Base-by-base conservation (phyloP, 768 basidiomycete genomes). In the Exsudoporus frostii region DNA sequence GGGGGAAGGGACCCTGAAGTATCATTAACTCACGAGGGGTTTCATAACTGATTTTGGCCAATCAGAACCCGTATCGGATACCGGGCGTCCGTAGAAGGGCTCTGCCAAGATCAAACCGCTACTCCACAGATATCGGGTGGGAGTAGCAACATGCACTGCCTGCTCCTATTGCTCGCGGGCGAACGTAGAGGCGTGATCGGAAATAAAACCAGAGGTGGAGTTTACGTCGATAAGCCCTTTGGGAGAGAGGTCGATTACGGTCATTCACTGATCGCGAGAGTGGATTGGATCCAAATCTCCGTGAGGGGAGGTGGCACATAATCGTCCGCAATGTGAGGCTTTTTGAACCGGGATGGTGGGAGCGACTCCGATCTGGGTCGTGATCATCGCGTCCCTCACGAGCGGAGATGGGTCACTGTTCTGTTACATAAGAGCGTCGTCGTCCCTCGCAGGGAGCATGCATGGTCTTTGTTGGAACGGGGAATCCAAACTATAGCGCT, bases 201-300 rank as follows among this genome's bases (percentile, higher is more conserved):
- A 50, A 53, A 53, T 45, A 36, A 44, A 41, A n/a, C n/a, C 15
- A 33, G 37, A 47, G 10, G 17, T 44, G 39, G 20, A 29, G 5
- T 60, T 58, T 59, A 59, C 58, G 57, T 55, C 44, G 47, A 41
- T 1, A 24, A 27, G 14, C 9, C 32, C 43, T 27, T 6, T 24
- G 27, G 42, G 30, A 44, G 30, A 44, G 37, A 38, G 20, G 34
- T 17, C 37, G 15, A 42, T 51, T 9, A 47, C 25, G 14, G n/a
- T 24, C 25, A 11, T 53, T n/a, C n/a, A 30, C 30, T 54, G 19
- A 27, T 37, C 14, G 24, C 14, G 17, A 25, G 44, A 47, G 27
- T 9, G 33, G 32, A 43, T 29, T 43, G 29, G 11, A 22, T 5
- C 19, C n/a, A 38, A 39, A 50, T 45, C 41, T 37, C 58, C 42